phyloP scores from a whole-genome alignment of 169 alveolate species.

The Cryptosporidium parvum region DNA sequence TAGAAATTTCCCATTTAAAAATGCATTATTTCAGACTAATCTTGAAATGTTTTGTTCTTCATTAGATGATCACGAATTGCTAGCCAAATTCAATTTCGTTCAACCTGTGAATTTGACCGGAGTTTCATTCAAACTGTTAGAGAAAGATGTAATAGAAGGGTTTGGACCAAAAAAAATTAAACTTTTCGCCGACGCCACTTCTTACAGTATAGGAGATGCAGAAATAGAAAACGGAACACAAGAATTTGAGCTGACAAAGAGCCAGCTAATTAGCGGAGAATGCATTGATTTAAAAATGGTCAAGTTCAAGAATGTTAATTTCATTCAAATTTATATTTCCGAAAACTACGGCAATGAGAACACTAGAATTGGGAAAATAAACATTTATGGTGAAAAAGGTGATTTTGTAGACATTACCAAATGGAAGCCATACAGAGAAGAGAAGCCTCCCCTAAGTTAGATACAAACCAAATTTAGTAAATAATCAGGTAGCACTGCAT shows the following conservation, averaged over 20 bases:
- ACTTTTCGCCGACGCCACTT: constrained; percentile 12
- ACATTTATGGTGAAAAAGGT: constrained; percentile 39
- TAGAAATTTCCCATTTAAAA: constrained; percentile 28
- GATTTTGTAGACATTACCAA: constrained; percentile 41
- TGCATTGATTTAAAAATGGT: constrained; percentile 21
- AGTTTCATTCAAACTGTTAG: constrained; percentile 16
- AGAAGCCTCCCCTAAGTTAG: background rate
- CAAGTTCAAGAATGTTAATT: constrained; percentile 38
- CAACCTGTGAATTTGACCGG: constrained; percentile 29
- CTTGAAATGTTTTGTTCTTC: constrained; percentile 39
- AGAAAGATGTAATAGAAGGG: constrained; percentile 24
- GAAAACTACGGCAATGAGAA: constrained; percentile 33
- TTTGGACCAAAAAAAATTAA: constrained; percentile 59
- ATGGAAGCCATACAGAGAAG: constrained; percentile 33
- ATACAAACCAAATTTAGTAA: background rate
- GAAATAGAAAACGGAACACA: constrained; percentile 29
- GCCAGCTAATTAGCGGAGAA: constrained; percentile 36
- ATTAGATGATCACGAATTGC: constrained; percentile 41
- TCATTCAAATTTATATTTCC: constrained; percentile 33
- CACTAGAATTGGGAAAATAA: constrained; percentile 16
- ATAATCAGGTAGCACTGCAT: too few species aligned
- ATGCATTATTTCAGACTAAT: constrained; percentile 43
- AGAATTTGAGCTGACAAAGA: constrained; percentile 27
- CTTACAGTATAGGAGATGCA: constrained; percentile 34
- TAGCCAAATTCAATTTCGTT: constrained; percentile 28